Conservation (phyloP, 352 stramenopile species). For the Thraustotheca clavata region DNA sequence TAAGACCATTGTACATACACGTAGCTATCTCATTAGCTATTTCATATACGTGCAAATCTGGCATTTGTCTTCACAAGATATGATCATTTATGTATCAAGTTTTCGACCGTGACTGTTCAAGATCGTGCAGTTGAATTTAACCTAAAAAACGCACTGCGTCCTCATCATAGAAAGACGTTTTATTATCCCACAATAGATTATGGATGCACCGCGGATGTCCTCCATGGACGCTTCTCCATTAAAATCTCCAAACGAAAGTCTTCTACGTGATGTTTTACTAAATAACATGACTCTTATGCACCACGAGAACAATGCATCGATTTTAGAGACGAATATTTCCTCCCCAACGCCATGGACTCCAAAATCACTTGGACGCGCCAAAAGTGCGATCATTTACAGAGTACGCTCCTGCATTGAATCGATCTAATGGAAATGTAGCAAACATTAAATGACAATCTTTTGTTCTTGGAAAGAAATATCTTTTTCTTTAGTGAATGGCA, state of each 20-base stretch:
- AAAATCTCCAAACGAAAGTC: not conserved
- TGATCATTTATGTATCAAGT: too few relatives aligned
- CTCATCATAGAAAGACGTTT: too few relatives aligned
- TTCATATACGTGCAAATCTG: too few relatives aligned
- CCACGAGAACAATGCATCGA: constrained; percentile 74
- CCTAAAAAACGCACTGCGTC: too few relatives aligned
- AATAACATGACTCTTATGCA: constrained; percentile 32
- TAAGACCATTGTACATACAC: too few relatives aligned
- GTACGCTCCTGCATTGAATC: constrained; percentile 24
- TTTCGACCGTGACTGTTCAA: too few relatives aligned
- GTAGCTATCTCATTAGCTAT: too few relatives aligned
- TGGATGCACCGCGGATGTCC: too few relatives aligned
- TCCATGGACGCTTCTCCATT: too few relatives aligned
- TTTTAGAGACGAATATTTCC: constrained; percentile 43
- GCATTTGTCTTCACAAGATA: too few relatives aligned
- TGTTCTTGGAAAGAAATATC: constrained; percentile 71
- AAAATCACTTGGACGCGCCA: constrained; percentile 74
- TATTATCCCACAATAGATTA: too few relatives aligned
- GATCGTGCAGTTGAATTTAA: too few relatives aligned
- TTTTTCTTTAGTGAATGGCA: constrained; percentile 79
- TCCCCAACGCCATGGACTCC: constrained; percentile 62
- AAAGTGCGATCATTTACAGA: constrained; percentile 83
- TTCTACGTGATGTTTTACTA: constrained; percentile 8
- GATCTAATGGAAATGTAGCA: constrained; percentile 32
- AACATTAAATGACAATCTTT: constrained; percentile 76